A percentile compares a stretch with the other conserved stretches of the same genome.
Conservation (phyloP, 495 filamentous ascomycete species). For the Aspergillus avenaceus region DNA sequence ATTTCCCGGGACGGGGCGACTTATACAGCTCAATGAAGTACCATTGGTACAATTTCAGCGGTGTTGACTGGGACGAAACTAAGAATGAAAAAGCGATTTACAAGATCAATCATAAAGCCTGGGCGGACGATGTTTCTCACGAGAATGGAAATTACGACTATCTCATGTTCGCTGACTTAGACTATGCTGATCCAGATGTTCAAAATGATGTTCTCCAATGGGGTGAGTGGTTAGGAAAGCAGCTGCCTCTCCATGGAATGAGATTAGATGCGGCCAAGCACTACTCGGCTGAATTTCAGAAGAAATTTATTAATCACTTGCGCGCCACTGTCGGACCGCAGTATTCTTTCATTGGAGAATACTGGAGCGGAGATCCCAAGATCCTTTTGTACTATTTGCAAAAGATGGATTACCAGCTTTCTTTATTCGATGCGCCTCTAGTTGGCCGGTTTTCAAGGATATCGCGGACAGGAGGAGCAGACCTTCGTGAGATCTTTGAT, state of each 20-base stretch:
- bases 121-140: constrained; percentile 60
- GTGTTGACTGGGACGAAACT: constrained; percentile 61
- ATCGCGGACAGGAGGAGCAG: constrained; percentile 46
- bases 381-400: constrained; percentile 56
- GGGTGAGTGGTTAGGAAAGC: constrained; percentile 60
- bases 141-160: constrained; percentile 74
- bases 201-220: constrained; percentile 59
- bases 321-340: constrained; percentile 43
- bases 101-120: constrained; percentile 60
- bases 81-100: constrained; percentile 60
- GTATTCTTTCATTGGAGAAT: constrained; percentile 71
- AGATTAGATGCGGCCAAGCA: constrained; percentile 75
- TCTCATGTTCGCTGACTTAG: constrained; percentile 64
- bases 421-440: constrained; percentile 65
- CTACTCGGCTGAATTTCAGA: constrained; percentile 61
- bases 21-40: constrained; percentile 61
- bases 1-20: constrained; percentile 58
- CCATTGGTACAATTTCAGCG: constrained; percentile 67
- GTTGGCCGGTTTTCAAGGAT: constrained; percentile 59
- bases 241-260: constrained; percentile 60
- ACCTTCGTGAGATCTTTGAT: constrained; percentile 60
- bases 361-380: constrained; percentile 59
- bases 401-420: constrained; percentile 52
- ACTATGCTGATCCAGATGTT: constrained; percentile 64
- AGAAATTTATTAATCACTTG: constrained; percentile 53